These are phyloP conservation scores for Pseudogymnoascus pannorum DNA, from an alignment of 2,329 filamentous ascomycete species.

Conservation along the genomic window DNA sequence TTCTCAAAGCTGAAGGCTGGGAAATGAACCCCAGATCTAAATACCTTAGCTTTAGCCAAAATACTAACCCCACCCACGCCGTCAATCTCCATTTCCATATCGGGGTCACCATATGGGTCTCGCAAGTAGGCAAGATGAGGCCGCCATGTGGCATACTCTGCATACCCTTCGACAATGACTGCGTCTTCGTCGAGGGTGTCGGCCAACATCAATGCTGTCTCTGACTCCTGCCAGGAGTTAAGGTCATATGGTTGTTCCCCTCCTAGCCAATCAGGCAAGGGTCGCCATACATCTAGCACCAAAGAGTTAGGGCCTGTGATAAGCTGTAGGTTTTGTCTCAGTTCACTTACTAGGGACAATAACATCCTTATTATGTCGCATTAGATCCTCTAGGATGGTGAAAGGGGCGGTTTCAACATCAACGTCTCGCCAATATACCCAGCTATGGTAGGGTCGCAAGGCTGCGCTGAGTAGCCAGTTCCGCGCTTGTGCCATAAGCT, in stretches of 20 bases:
- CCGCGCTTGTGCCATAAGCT: conserved; percentile 94
- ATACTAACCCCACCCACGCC: conserved; percentile 97
- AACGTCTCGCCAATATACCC: conserved; percentile 99
- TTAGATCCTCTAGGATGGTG: conserved; percentile 93
- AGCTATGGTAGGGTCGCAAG: conserved; percentile 88
- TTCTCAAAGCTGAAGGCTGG: conserved; percentile 98
- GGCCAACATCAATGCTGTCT: conserved; percentile 86
- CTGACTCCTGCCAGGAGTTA: conserved; percentile 99
- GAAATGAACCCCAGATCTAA: conserved; percentile 92
- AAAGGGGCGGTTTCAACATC: conserved; percentile 96
- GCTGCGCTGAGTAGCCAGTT: conserved; percentile 96
- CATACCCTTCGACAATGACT: conserved; percentile 97
- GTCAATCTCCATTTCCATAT: conserved; percentile 99
- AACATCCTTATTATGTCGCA: conserved; percentile 98
- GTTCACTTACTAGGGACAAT: conserved; percentile 85
- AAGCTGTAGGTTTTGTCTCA: conserved; percentile 11
- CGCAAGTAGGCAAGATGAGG: conserved; percentile 94
- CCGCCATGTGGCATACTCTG: conserved; percentile 96
- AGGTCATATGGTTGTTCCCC: conserved; percentile 97
- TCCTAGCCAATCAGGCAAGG: conserved; percentile 96
- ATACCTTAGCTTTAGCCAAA: conserved; percentile 89
- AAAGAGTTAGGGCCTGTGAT: conserved; percentile 22
- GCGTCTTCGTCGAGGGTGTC: conserved; percentile 96
- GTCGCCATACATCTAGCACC: conserved; percentile 81
- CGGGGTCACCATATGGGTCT: conserved; percentile 93